Base-by-base conservation (phyloP, 805 yeast genomes). In the Metschnikowia similis region DNA sequence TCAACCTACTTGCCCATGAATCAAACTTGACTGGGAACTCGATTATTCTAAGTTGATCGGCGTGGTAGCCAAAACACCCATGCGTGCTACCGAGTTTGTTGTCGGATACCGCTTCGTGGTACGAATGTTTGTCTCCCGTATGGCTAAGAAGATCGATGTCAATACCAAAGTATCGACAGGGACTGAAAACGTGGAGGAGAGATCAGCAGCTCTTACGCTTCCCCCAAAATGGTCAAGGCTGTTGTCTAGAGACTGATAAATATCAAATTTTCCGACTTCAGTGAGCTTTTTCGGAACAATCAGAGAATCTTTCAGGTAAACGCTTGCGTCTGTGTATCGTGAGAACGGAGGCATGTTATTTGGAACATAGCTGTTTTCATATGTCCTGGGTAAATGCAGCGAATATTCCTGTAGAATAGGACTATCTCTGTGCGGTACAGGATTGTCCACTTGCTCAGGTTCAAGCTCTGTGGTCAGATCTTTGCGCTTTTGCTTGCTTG, bases 341-440 rank as follows among this genome's bases (percentile, higher is more conserved):
- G 74, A 75, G 55, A 73, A 73, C 1, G 76, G 76, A 1, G 77
- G 77, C 46, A 65, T 50, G 13, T 66, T 60, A 48, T 59, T 55
- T 11, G 74, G 69, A 11, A 70, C 55, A 52, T 55, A 54, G 29
- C 32, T 36, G 31, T 31, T 34, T 11, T 42, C 53, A 57, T 35
- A 39, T 11, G 54, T 17, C 9, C 53, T 17, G 14, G 26, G 28
- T 21, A 26, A 36, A 16, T 44, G 49, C 29, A 42, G 46, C n/a
- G 52, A 30, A 27, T 42, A 52, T 16, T 65, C 65, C 4, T 39
- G 43, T 7, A 67, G 47, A 17, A 67, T 55, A 6, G 62, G 61
- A 49, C 62, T 66, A 13, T 51, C 26, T 2, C 64, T 62, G 39
- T 60, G 48, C 2, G 75, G 74, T 28, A 53, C 59, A 6, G 77